Evolutionary conservation across 352 stramenopile genomes (phyloP), one percentile per base, ranked within the genome.

Genomic region (Pseudoperonospora humuli): DNA sequence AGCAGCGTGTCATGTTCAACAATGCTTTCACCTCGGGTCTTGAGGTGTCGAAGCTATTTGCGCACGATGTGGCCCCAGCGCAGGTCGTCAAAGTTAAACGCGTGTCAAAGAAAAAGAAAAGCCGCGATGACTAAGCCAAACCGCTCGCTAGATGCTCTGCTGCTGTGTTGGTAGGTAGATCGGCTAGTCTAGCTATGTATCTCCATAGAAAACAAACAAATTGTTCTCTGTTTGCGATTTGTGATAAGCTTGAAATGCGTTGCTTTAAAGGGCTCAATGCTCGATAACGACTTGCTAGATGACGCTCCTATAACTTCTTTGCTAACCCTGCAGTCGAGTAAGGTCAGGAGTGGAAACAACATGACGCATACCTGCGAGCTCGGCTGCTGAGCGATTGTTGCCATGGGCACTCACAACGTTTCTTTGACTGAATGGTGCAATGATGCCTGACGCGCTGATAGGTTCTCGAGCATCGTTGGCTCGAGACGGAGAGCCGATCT

Each of bases 1-100:
- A 93, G 65, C 78, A 93, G 61, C 78, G 81, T 41, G 75, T 93
- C 42, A 93, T 93, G 81, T 93, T 93, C 54, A 93, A 93, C 67
- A 89, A 85, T 49, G 81, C 81, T 18, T 93, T 93, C 56, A 93
- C 78, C 37, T 89, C 81, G 9, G 81, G 81, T 23, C 57, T 93
- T 6, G 81, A 93, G 48, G 81, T 93, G 38, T 91, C 81, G 46
- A 93, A 91, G 65, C 76, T 93, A 23, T 91, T 93, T 49, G 68
- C 81, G 14, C 77, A 93, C 64, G 81, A 93, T 25, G 81, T 86
- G 45, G 77, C 77, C 1, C 75, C 77, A 15, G 60, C 72, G 18
- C 76, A 87, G 50, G 72, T 88, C 14, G 75, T 90, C 47, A 93
- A 91, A 67, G 75, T 88, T 29, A 93, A 93, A 69, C 74, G 74